A percentile compares a stretch with the other conserved stretches of the same genome.
These are phyloP conservation scores for Pseudogymnoascus sp. DNA, from an alignment of 2,329 filamentous ascomycete genomes.

Conservation along the genomic window DNA sequence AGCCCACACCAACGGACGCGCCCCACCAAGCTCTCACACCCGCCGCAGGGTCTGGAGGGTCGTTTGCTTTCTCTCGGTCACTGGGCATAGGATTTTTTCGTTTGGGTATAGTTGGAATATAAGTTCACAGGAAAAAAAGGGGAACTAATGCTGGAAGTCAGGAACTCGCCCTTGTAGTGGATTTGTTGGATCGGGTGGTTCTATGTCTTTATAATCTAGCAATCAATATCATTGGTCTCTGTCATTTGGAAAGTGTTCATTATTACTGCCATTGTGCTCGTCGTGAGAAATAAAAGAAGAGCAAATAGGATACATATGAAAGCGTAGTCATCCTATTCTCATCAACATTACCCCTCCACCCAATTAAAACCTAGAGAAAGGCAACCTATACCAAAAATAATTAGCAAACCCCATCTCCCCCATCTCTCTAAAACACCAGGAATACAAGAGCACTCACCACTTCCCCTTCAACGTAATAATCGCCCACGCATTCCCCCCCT, in stretches of 20 bases:
- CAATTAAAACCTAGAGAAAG: slow-evolving; percentile 11
- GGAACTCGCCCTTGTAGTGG: neutral
- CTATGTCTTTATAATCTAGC: neutral
- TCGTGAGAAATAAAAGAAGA: neutral
- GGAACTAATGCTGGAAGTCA: neutral
- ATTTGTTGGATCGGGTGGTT: neutral
- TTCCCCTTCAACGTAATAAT: slow-evolving; percentile 59
- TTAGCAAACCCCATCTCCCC: neutral
- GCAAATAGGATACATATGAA: neutral
- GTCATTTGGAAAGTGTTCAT: neutral
- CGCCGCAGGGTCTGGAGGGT: neutral
- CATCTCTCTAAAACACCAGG: no score
- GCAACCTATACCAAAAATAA: slow-evolving; percentile 7
- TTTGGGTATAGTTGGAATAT: neutral
- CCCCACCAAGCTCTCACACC: neutral
- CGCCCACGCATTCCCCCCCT: slow-evolving; percentile 71
- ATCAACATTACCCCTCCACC: neutral
- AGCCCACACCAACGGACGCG: neutral
- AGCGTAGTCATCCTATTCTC: neutral
- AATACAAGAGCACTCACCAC: slow-evolving; percentile 12
- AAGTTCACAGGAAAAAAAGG: neutral
- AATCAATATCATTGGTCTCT: neutral
- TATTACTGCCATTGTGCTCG: neutral
- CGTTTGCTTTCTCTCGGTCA: neutral
- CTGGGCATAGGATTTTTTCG: neutral